phyloP scores from a whole-genome alignment of 73 alveolate species.

The Paramecium pentaurelia region DNA sequence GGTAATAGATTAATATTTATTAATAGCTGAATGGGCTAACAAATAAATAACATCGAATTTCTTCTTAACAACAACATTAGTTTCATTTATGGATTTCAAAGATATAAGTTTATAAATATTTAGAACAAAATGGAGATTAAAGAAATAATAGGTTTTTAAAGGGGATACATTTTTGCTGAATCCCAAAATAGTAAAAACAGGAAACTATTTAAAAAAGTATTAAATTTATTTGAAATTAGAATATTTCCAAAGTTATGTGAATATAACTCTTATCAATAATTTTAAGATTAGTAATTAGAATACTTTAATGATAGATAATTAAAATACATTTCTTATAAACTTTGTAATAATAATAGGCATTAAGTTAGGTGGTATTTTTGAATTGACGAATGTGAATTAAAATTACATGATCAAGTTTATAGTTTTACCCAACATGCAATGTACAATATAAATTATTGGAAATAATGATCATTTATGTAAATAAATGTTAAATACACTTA shows the following conservation, averaged over 20 bases:
- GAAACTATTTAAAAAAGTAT: not conserved
- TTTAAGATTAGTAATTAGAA: not conserved
- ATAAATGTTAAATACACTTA: not conserved
- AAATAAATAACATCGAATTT: not conserved
- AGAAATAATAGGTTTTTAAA: not conserved
- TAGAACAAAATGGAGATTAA: constrained; percentile 11
- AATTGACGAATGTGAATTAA: not conserved
- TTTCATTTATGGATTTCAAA: constrained; percentile 20
- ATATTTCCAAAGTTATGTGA: constrained; percentile 29
- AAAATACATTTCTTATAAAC: not conserved
- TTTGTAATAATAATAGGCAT: not conserved
- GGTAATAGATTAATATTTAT: not conserved
- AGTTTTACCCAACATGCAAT: not conserved
- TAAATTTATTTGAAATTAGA: not conserved
- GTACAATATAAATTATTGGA: not conserved
- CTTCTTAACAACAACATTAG: not conserved
- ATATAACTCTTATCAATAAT: not conserved
- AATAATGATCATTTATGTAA: not conserved
- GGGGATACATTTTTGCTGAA: not conserved
- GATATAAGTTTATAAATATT: not conserved
- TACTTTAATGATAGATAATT: not conserved
- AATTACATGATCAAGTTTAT: constrained; percentile 33
- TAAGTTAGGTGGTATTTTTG: constrained; percentile 22
- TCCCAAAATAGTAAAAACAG: not conserved
- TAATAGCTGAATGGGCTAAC: not conserved